These are phyloP conservation scores for Metschnikowia henanensis DNA, from an alignment of 805 yeast genomes.

Conservation along the genomic window DNA sequence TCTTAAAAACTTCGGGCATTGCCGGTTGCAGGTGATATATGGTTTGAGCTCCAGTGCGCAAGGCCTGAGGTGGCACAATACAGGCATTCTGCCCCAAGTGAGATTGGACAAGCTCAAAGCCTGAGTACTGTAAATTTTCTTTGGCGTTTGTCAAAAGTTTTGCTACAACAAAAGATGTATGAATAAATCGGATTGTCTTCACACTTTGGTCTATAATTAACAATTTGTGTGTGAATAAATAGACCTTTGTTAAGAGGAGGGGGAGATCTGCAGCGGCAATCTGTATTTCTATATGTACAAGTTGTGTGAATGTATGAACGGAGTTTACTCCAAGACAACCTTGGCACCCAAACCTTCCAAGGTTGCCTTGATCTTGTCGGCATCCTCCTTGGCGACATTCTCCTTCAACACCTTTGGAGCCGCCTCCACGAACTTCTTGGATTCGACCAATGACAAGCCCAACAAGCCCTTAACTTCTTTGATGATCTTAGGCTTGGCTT, in stretches of 20 bases:
- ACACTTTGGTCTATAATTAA: too few species aligned
- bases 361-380: conserved; percentile 91
- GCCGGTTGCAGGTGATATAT: too few species aligned
- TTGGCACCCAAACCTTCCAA: conserved; percentile 96
- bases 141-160: too few species aligned
- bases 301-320: conserved; percentile 20
- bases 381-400: conserved; percentile 95
- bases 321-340: conserved; percentile 71
- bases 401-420: conserved; percentile 98
- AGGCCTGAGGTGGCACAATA: too few species aligned
- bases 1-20: background rate
- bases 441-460: conserved; percentile 92
- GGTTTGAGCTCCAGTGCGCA: too few species aligned
- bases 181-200: too few species aligned
- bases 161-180: too few species aligned
- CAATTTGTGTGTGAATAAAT: too few species aligned
- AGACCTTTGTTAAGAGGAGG: too few species aligned
- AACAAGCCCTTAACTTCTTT: conserved; percentile 93
- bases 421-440: conserved; percentile 95
- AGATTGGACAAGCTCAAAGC: too few species aligned
- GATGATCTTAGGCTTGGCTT: conserved; percentile 94
- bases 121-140: too few species aligned
- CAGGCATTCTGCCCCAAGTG: too few species aligned
- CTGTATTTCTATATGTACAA: conserved; percentile 19
- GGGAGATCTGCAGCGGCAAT: conserved; percentile 1